Evolutionary conservation across 1,284 basidiomycete species (phyloP).

Genomic region (Leccinum ponderosum): DNA sequence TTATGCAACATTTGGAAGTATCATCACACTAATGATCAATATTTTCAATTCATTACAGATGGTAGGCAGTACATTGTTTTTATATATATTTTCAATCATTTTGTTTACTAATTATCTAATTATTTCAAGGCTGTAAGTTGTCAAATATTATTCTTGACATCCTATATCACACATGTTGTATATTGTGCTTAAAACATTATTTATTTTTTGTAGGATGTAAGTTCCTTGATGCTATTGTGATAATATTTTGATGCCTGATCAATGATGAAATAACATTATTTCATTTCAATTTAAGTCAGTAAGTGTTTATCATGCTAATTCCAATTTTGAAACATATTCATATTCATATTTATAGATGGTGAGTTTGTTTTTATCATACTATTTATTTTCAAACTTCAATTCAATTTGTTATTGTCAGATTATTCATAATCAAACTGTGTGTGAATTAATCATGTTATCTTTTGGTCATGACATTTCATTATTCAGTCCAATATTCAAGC

Average conservation of each 20-base stretch:
- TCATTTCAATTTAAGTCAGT: neutral
- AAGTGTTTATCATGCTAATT: neutral
- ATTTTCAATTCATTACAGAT: no score
- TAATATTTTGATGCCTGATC: neutral
- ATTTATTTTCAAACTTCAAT: neutral
- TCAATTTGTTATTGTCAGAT: neutral
- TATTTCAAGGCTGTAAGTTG: no score
- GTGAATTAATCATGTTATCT: neutral
- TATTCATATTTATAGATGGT: neutral
- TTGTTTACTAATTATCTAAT: no score
- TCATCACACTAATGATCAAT: no score
- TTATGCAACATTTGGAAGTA: no score
- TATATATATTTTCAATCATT: no score
- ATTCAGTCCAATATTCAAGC: no score
- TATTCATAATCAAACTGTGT: neutral
- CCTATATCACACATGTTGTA: no score
- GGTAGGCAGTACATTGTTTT: no score
- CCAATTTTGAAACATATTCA: neutral
- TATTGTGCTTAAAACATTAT: neutral
- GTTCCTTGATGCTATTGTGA: neutral
- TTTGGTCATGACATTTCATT: no score
- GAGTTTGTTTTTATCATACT: neutral
- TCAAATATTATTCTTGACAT: no score
- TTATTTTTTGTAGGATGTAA: neutral
- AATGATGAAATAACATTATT: neutral